These are phyloP conservation scores for Phytophthora aleatoria DNA, from an alignment of 352 stramenopile species.

Conservation along the genomic window DNA sequence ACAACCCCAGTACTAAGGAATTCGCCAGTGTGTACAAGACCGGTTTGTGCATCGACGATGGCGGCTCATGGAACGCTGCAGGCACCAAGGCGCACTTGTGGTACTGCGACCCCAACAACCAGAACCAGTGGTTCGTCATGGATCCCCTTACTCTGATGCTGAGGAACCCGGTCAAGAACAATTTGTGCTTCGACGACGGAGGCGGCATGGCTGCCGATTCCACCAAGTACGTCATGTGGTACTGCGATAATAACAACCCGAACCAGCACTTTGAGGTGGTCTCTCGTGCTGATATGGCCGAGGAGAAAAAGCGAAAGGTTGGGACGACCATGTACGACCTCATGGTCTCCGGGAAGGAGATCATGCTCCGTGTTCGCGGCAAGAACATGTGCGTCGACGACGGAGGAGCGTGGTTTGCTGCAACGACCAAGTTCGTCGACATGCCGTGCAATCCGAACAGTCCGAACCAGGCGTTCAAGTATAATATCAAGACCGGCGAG, in stretches of 20 bases:
- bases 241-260: slow-evolving; percentile 23
- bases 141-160: slow-evolving; percentile 30
- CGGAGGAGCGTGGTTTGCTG: slow-evolving; percentile 24
- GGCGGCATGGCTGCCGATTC: slow-evolving; percentile 9
- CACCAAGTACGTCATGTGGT: slow-evolving; percentile 23
- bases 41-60: slow-evolving; percentile 31
- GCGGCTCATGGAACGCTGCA: slow-evolving; percentile 14
- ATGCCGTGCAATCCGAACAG: slow-evolving; percentile 37
- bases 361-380: slow-evolving; percentile 30
- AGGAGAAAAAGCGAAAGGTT: slow-evolving; percentile 18
- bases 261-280: slow-evolving; percentile 29
- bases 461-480: slow-evolving; percentile 37
- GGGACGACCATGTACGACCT: slow-evolving; percentile 28
- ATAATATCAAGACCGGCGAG: slow-evolving; percentile 23
- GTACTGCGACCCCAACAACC: slow-evolving; percentile 32
- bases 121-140: slow-evolving; percentile 34
- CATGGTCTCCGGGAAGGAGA: slow-evolving; percentile 27
- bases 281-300: slow-evolving; percentile 21
- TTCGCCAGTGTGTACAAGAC: slow-evolving; percentile 34
- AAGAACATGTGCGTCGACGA: slow-evolving; percentile 48
- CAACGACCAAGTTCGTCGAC: slow-evolving; percentile 29
- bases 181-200: slow-evolving; percentile 40
- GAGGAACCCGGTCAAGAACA: slow-evolving; percentile 33
- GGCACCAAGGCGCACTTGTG: slow-evolving; percentile 23
- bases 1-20: slow-evolving; percentile 13